Percentiles rank a stretch among this genome's conserved stretches.
phyloP scores from a whole-genome alignment of 192 early-diverging fungal species.

The Coemansia sp. region DNA sequence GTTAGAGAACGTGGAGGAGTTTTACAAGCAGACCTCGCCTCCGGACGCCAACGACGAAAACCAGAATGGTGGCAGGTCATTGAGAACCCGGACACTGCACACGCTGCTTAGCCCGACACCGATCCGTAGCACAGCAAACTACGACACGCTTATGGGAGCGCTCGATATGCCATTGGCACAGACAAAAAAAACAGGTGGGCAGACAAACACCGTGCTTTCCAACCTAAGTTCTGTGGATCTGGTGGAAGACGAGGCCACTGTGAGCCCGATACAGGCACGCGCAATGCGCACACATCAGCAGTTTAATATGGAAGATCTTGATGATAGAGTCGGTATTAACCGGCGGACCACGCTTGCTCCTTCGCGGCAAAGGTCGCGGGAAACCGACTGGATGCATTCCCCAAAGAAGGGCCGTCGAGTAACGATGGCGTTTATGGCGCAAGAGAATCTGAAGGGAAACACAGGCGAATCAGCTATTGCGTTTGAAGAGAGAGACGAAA shows the following conservation, averaged over 20 bases:
- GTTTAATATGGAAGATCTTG: neutral
- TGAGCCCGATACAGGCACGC: constrained; percentile 12
- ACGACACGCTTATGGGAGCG: constrained; percentile 34
- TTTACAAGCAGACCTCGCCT: constrained; percentile 46
- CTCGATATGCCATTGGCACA: constrained; percentile 28
- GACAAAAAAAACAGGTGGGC: neutral
- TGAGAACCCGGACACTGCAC: constrained; percentile 27
- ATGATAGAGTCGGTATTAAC: constrained; percentile 1
- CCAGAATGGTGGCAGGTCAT: neutral
- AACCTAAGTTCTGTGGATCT: neutral
- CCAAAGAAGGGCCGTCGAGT: constrained; percentile 31
- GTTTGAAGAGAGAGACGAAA: neutral
- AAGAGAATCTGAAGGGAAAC: neutral
- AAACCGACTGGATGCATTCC: constrained; percentile 31
- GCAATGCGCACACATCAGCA: constrained; percentile 10
- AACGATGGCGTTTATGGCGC: constrained; percentile 30
- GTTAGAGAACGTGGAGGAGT: constrained; percentile 49
- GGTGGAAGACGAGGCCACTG: constrained; percentile 19
- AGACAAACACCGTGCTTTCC: neutral
- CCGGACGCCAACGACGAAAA: neutral
- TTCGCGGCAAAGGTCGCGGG: constrained; percentile 5
- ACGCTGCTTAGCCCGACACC: constrained; percentile 44
- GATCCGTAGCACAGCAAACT: constrained; percentile 24
- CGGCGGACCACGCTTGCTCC: constrained; percentile 33
- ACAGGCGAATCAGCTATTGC: neutral